Evolutionary conservation across 2,329 filamentous ascomycete genomes (phyloP), one percentile per base, ranked within the genome.

Genomic region (Sporothrix curviconia): DNA sequence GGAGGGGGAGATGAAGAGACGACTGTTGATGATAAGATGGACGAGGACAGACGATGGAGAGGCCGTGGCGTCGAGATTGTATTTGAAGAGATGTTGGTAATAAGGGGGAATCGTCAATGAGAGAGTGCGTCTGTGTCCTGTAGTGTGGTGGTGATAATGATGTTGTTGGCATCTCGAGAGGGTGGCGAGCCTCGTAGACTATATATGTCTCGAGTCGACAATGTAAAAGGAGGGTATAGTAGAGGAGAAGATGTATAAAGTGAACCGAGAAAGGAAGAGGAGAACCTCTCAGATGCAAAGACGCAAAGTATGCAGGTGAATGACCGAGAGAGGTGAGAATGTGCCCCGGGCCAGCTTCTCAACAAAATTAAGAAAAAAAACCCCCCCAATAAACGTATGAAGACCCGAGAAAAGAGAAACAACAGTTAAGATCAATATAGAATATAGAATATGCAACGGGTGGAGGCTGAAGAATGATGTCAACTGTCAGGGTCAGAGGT

Each of bases 101-200:
- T 25, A 37, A 28, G 46, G 25, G 8, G 11, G 5, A 19, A 25
- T 40, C 24, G 24, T n/a, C n/a, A 43, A 39, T 46, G 15, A 34
- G 19, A 15, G 43, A n/a, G 15, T 17, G 43, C 15, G 43, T 43
- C n/a, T 43, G 40, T n/a, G 22, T 28, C 19, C 30, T 7, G 30
- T n/a, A 14, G 14, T 14, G 52, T n/a, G n/a, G n/a, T n/a, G n/a
- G n/a, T n/a, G n/a, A n/a, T n/a, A n/a, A 46, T 7, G 52, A 40
- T 54, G 39, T 34, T 28, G 14, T 30, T 39, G 30, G 37, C 53
- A 55, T 55, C 32, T 55, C 53, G 47, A 50, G 53, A 12, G 17
- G 25, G 53, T 39, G 42, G 53, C 53, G 32, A 40, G 34, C 17
- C 12, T 14, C 30, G 15, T n/a, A 15, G n/a, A 24, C 25, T 32